Percentiles rank a stretch among this genome's conserved stretches.
phyloP scores from a whole-genome alignment of 345 rosid species.

The Gynandropsis gynandra region DNA sequence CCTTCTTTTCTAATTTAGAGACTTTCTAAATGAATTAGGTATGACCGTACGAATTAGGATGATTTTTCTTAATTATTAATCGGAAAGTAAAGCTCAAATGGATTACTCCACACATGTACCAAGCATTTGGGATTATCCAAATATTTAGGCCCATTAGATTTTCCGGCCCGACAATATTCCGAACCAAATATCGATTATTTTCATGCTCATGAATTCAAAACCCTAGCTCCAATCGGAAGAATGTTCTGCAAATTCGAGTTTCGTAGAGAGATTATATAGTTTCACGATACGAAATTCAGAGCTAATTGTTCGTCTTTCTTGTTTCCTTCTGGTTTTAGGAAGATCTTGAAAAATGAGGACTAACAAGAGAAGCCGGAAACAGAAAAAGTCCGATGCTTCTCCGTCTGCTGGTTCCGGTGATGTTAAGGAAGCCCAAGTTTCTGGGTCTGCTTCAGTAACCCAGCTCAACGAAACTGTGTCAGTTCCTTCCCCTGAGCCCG shows the following conservation, averaged over 20 bases:
- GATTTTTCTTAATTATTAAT: too few relatives aligned
- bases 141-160: slow-evolving; percentile 4
- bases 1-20: too few relatives aligned
- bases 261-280: background rate
- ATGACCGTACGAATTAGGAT: too few relatives aligned
- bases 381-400: slow-evolving; percentile 20
- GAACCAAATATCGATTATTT: slow-evolving; percentile 2
- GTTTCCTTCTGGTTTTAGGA: slow-evolving; percentile 8
- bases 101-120: too few relatives aligned
- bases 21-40: too few relatives aligned
- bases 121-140: too few relatives aligned
- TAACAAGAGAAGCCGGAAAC: slow-evolving; percentile 23
- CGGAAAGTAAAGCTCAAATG: too few relatives aligned
- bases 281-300: background rate
- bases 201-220: slow-evolving; percentile 17
- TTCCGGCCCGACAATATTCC: slow-evolving; percentile 15
- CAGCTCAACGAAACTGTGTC: slow-evolving; percentile 20
- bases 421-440: slow-evolving; percentile 9
- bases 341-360: slow-evolving; percentile 15
- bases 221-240: slow-evolving; percentile 24
- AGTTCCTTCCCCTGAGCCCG: slow-evolving; percentile 26
- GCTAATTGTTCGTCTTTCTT: background rate
- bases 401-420: slow-evolving; percentile 19
- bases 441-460: slow-evolving; percentile 20
- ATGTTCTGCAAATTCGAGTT: background rate